These are phyloP conservation scores for Cryptosporidium canis DNA, from an alignment of 169 alveolate genomes.

Conservation along the genomic window DNA sequence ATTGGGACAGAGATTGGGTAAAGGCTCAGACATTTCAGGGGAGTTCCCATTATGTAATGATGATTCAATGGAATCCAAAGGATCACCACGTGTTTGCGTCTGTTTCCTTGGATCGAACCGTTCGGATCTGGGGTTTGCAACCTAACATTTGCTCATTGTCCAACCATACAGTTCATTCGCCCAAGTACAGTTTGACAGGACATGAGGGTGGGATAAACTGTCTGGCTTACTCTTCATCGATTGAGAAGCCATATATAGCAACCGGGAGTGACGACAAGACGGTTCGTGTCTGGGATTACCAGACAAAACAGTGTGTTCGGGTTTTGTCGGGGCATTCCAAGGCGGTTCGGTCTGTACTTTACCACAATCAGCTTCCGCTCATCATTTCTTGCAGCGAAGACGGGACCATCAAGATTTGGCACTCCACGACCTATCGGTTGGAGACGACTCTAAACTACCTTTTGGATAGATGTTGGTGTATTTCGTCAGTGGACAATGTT, in stretches of 20 bases:
- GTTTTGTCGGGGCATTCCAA: constrained; percentile 94
- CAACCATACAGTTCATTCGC: constrained; percentile 80
- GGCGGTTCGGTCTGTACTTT: constrained; percentile 91
- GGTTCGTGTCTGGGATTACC: constrained; percentile 98
- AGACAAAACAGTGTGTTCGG: constrained; percentile 96
- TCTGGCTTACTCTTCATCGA: constrained; percentile 88
- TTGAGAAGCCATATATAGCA: constrained; percentile 93
- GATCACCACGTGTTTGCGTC: constrained; percentile 96
- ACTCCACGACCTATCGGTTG: constrained; percentile 91
- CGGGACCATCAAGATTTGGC: constrained; percentile 94
- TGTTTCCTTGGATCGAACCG: constrained; percentile 94
- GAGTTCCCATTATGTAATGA: constrained; percentile 98
- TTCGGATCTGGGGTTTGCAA: constrained; percentile 92
- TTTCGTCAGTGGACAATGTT: constrained; percentile 80
- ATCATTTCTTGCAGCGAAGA: constrained; percentile 96
- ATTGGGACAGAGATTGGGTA: constrained; percentile 94
- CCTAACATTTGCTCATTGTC: constrained; percentile 65
- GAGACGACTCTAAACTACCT: constrained; percentile 94
- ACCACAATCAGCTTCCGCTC: constrained; percentile 93
- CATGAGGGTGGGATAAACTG: constrained; percentile 98
- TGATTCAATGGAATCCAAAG: constrained; percentile 95
- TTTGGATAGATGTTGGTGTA: constrained; percentile 94
- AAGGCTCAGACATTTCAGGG: constrained; percentile 92
- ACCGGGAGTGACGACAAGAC: constrained; percentile 97
- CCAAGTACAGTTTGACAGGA: constrained; percentile 96